Evolutionary conservation across 129 eudicot genomes (phyloP).

Genomic region (Lactuca sativa): DNA sequence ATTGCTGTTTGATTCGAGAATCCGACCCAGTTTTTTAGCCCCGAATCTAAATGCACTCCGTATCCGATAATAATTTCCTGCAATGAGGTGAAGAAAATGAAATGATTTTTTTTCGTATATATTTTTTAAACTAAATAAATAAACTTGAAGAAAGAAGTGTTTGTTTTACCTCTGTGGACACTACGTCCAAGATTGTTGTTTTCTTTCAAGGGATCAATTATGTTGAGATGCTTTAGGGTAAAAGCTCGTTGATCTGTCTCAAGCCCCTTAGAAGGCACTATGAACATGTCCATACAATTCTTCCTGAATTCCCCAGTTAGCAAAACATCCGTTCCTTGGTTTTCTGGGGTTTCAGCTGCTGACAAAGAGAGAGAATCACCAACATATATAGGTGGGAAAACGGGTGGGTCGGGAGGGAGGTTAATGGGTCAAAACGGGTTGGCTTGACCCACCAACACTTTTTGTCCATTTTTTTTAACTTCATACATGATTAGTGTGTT

Average conservation of each 20-base stretch:
- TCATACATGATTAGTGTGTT: neutral
- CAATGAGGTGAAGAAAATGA: neutral
- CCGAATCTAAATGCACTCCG: conserved; percentile 82
- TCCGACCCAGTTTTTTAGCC: conserved; percentile 74
- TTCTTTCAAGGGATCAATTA: conserved; percentile 85
- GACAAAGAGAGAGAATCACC: neutral
- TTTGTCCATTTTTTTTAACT: neutral
- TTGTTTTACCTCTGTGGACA: conserved; percentile 66
- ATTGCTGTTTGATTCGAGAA: conserved; percentile 49
- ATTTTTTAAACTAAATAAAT: neutral
- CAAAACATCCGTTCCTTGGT: conserved; percentile 34
- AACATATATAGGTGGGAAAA: conserved; percentile 1
- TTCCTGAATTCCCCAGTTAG: conserved; percentile 60
- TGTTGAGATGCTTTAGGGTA: conserved; percentile 68
- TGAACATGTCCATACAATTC: conserved; percentile 67
- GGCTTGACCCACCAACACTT: neutral
- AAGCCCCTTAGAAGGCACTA: conserved; percentile 48
- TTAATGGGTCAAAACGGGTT: neutral
- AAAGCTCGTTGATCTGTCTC: conserved; percentile 55
- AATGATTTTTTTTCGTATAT: too few relatives aligned
- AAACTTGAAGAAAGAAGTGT: neutral
- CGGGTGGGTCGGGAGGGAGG: neutral
- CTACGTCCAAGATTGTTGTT: conserved; percentile 96
- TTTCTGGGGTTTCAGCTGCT: conserved; percentile 51
- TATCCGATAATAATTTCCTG: conserved; percentile 77